Percentiles rank a stretch among this genome's conserved stretches.
Conservation (phyloP, 75 land plant genomes). For the Picea sitchensis region DNA sequence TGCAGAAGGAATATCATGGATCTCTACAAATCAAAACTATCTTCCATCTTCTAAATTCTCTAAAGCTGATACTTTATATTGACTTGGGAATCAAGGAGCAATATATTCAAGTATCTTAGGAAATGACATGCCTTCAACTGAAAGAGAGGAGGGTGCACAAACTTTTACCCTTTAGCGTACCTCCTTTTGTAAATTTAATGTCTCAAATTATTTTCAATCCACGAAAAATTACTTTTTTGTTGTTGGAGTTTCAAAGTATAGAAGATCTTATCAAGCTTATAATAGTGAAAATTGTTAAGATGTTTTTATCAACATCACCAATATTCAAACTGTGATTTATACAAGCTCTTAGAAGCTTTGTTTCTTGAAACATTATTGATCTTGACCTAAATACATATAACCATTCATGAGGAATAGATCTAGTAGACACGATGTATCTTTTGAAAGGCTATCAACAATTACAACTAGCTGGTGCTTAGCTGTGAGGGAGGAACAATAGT, state of each 20-base stretch:
- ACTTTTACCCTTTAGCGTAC: conserved; percentile 14
- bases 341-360: conserved; percentile 12
- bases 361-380: conserved; percentile 6
- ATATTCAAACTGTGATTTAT: conserved; percentile 17
- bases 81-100: conserved; percentile 20
- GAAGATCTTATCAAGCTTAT: conserved; percentile 21
- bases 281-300: conserved; percentile 19
- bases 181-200: conserved; percentile 19
- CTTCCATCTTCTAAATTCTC: conserved; percentile 18
- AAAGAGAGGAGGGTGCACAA: conserved; percentile 1
- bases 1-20: conserved; percentile 16
- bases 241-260: conserved; percentile 11
- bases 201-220: conserved; percentile 27
- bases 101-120: neutral
- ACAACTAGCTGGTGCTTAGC: too few species aligned
- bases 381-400: conserved; percentile 3
- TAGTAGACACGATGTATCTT: too few species aligned
- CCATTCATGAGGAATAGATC: too few species aligned
- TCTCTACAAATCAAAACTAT: conserved; percentile 17
- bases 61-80: conserved; percentile 17
- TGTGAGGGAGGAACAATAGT: too few species aligned
- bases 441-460: too few species aligned
- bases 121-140: neutral
- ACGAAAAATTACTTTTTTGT: conserved; percentile 15
- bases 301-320: conserved; percentile 13